Conservation (phyloP, 768 basidiomycete species). For the Russula ochroleuca region DNA sequence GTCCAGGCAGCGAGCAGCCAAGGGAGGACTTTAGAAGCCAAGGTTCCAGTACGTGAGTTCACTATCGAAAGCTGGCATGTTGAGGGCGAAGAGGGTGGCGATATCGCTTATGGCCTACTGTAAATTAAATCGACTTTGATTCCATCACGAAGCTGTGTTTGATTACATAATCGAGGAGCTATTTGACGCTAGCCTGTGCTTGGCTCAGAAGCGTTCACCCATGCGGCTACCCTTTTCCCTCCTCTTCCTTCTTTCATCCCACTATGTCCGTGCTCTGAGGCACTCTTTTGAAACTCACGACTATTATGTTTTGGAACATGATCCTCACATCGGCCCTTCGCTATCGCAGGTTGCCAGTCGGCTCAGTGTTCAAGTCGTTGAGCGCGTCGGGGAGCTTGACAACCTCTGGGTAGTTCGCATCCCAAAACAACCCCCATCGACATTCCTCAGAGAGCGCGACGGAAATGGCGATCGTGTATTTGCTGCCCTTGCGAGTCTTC, state of each 20-base stretch:
- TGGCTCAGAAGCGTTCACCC: background rate
- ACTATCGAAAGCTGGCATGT: constrained; percentile 26
- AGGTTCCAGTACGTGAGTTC: constrained; percentile 15
- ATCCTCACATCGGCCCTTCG: constrained; percentile 48
- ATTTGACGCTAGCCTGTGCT: background rate
- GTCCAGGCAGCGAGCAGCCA: constrained; percentile 16
- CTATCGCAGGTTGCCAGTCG: constrained; percentile 54
- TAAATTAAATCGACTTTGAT: background rate
- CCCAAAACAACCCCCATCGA: constrained; percentile 35
- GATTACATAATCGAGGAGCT: constrained; percentile 7
- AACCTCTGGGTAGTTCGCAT: constrained; percentile 81
- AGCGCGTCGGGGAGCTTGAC: constrained; percentile 76
- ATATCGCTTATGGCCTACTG: constrained; percentile 12
- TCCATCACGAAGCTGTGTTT: too few species aligned
- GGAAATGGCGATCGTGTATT: constrained; percentile 45
- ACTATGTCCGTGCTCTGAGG: constrained; percentile 37
- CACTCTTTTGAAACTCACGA: constrained; percentile 59
- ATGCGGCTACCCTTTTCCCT: constrained; percentile 30
- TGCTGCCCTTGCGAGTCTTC: constrained; percentile 46
- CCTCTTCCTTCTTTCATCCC: constrained; percentile 33
- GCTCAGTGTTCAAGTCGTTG: constrained; percentile 81
- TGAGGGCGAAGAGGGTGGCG: constrained; percentile 1
- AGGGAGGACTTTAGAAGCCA: constrained; percentile 5
- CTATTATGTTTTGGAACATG: constrained; percentile 79
- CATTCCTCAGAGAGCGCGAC: constrained; percentile 34